Base-by-base conservation (phyloP, 345 rosid genomes). In the Bruguiera parviflora region DNA sequence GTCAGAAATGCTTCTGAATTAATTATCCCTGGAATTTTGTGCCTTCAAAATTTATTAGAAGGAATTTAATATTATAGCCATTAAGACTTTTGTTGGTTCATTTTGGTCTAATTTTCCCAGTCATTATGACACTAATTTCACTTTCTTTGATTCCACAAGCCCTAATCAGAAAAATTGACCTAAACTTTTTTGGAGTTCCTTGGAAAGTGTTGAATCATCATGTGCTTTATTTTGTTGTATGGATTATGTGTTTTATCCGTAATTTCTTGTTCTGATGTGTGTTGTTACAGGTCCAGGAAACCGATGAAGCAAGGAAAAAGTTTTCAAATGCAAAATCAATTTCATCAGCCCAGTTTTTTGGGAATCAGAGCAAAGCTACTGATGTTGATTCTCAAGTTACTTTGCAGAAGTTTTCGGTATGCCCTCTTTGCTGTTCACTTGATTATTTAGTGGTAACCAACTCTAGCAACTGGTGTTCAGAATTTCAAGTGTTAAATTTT, bases 251-350 rank as follows among this genome's bases (percentile, higher is more conserved):
- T 11, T 22, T 56, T 22, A 13, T 11, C 49, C 13, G 49, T 43
- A 43, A 18, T 33, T 29, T 25, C 8, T 62, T 67, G 35, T 32
- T 49, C 57, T 58, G 9, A 22, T 51, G 10, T 80, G 33, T 76
- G 2, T 53, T 66, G 53, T 63, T 71, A 64, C 84, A 96, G 98
- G 79, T 88, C 74, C 85, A 89, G 72, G 99, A 96, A 82, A 78
- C 89, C n/a, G 98, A 96, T 79, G 98, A 96, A 80, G 99, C 99
- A 37, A 85, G 97, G 81, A 92, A 86, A 85, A 96, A 92, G 83
- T 96, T 90, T 80, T 78, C 96, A 33, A 92, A 88, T 72, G 99
- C 99, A 24, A 96, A 96, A 73, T 87, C 99, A 7, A 96, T 96
- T 66, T 96, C 99, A 58, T 96, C 99, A 11, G 85, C 97, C n/a